Conservation (phyloP, 2,329 filamentous ascomycete genomes). For the Ophiostoma sp. region DNA sequence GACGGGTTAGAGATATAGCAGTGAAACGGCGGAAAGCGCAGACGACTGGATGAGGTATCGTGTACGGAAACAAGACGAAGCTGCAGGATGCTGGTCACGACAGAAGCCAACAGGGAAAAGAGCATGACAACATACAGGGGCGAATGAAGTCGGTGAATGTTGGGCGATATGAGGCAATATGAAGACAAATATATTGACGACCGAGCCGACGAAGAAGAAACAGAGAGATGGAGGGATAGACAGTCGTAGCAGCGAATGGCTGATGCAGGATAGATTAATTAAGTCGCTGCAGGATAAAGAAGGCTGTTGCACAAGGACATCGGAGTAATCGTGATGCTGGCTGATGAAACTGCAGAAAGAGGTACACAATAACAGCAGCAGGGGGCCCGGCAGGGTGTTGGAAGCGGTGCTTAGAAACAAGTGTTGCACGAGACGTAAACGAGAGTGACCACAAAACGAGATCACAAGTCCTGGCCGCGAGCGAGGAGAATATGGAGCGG, state of each 20-base stretch:
- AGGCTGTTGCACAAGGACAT: slow-evolving; percentile 15
- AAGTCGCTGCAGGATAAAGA: slow-evolving; percentile 16
- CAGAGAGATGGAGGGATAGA: neutral
- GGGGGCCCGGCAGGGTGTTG: neutral
- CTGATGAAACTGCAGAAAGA: neutral
- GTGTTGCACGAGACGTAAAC: neutral
- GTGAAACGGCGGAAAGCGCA: neutral
- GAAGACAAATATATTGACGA: neutral
- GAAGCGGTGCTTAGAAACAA: neutral
- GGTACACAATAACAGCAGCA: neutral
- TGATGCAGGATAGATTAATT: neutral
- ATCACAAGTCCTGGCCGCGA: neutral
- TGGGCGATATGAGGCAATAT: neutral
- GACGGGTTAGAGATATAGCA: neutral
- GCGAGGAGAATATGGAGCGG: neutral
- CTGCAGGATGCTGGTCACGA: slow-evolving; percentile 4
- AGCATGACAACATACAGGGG: neutral
- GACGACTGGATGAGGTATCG: neutral
- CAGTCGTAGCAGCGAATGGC: neutral
- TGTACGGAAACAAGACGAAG: neutral
- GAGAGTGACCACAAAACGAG: neutral
- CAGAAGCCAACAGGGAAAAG: neutral
- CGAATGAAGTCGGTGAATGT: neutral
- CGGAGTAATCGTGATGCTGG: slow-evolving; percentile 6
- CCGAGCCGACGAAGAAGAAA: neutral